Evolutionary conservation across 352 stramenopile species (phyloP).

Genomic region (Globisporangium ultimum): DNA sequence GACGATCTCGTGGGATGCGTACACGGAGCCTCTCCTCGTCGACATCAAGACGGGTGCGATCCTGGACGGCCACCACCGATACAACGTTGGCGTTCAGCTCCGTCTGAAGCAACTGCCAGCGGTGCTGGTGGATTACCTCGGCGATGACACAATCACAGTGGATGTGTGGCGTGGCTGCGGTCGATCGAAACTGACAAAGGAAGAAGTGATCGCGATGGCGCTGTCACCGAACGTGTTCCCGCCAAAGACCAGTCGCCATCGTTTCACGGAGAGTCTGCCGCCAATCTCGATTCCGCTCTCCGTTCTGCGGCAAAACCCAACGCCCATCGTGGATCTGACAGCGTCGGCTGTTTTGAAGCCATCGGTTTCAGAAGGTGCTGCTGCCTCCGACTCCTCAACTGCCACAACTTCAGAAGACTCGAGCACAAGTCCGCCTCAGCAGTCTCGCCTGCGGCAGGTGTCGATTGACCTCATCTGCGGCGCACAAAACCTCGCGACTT

Average conservation of each 20-base stretch:
- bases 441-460: constrained; percentile 54
- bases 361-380: constrained; percentile 12
- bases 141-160: constrained; percentile 67
- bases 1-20: constrained; percentile 78
- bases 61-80: constrained; percentile 81
- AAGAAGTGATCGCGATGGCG: constrained; percentile 82
- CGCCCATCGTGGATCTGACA: constrained; percentile 41
- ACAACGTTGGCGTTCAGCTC: constrained; percentile 73
- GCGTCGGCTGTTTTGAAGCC: constrained; percentile 9
- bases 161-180: constrained; percentile 79
- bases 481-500: constrained; percentile 69
- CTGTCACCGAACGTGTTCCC: constrained; percentile 80
- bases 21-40: constrained; percentile 76
- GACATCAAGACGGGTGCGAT: constrained; percentile 78
- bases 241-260: constrained; percentile 81
- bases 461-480: constrained; percentile 76
- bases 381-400: background rate
- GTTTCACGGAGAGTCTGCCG: constrained; percentile 75
- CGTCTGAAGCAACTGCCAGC: constrained; percentile 67
- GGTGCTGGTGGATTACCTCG: constrained; percentile 80
- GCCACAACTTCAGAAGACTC: constrained; percentile 10
- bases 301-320: constrained; percentile 58
- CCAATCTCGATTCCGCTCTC: constrained; percentile 81
- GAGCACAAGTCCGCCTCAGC: constrained; percentile 1
- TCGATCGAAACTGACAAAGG: constrained; percentile 59